These are phyloP conservation scores for Sporothrix dimorphospora DNA, from an alignment of 2,329 filamentous ascomycete genomes.

Conservation along the genomic window DNA sequence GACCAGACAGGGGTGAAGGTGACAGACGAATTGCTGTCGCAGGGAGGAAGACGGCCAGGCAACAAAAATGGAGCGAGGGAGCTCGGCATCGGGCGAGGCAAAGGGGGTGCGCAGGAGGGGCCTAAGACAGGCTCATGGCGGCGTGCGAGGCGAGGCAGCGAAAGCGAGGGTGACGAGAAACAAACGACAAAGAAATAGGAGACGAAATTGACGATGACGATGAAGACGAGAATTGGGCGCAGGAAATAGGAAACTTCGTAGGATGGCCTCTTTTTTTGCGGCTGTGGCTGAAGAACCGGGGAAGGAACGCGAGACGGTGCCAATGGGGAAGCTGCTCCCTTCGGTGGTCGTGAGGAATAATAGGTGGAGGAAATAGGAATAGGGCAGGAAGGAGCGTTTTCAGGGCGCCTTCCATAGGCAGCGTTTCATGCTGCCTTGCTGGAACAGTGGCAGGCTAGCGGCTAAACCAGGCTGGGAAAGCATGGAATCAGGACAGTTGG, in stretches of 20 bases:
- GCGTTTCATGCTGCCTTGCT: slow-evolving; percentile 23
- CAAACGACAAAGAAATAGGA: background rate
- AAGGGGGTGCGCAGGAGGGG: background rate
- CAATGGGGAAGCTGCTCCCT: slow-evolving; percentile 18
- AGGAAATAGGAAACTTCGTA: background rate
- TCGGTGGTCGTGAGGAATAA: background rate
- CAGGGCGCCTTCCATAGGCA: slow-evolving; percentile 16
- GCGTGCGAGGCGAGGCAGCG: slow-evolving; percentile 3
- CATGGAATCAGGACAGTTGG: slow-evolving; percentile 22
- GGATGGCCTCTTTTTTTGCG: background rate
- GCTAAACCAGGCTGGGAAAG: slow-evolving; percentile 6
- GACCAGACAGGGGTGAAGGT: background rate
- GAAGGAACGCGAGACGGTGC: slow-evolving; percentile 22
- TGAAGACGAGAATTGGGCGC: background rate
- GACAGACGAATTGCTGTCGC: background rate
- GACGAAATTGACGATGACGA: background rate
- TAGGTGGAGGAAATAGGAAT: background rate
- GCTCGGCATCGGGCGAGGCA: slow-evolving; percentile 7
- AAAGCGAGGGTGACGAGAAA: background rate
- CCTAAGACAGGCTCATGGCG: slow-evolving; percentile 9
- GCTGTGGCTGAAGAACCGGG: slow-evolving; percentile 21
- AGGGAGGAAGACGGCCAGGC: slow-evolving; percentile 2
- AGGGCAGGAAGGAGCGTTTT: background rate
- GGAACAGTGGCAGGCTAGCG: background rate
- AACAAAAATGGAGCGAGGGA: slow-evolving; percentile 17